Percentiles rank a stretch among this genome's conserved stretches.
These are phyloP conservation scores for Paulownia fortunei DNA, from an alignment of 257 asterid species.

Conservation along the genomic window DNA sequence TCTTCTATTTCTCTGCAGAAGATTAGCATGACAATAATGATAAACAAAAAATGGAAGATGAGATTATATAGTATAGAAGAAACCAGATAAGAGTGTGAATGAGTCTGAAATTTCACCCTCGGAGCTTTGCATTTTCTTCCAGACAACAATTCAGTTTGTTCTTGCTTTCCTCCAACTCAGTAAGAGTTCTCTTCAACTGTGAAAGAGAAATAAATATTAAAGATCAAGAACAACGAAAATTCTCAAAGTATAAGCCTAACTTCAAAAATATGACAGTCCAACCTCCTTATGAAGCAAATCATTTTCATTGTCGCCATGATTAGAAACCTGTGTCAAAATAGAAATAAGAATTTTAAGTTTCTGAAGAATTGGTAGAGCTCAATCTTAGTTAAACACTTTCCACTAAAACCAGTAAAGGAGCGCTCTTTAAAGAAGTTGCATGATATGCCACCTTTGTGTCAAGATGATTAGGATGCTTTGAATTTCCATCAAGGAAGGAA, in stretches of 20 bases:
- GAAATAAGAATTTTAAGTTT: slow-evolving; percentile 28
- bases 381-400: neutral
- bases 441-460: slow-evolving; percentile 43
- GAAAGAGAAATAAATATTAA: slow-evolving; percentile 24
- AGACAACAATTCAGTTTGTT: slow-evolving; percentile 59
- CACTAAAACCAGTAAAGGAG: slow-evolving; percentile 20
- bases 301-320: slow-evolving; percentile 40
- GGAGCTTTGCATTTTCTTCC: slow-evolving; percentile 76
- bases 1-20: slow-evolving; percentile 70
- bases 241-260: slow-evolving; percentile 3
- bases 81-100: slow-evolving; percentile 17
- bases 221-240: slow-evolving; percentile 20
- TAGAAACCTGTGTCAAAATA: slow-evolving; percentile 52
- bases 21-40: slow-evolving; percentile 25
- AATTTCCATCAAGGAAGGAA: slow-evolving; percentile 63
- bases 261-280: slow-evolving; percentile 31
- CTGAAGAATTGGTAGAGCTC: slow-evolving; percentile 20
- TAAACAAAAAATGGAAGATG: slow-evolving; percentile 8
- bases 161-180: slow-evolving; percentile 73
- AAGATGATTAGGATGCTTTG: slow-evolving; percentile 52
- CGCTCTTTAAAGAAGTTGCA: slow-evolving; percentile 39
- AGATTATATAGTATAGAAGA: slow-evolving; percentile 13
- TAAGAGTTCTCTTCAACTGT: slow-evolving; percentile 70
- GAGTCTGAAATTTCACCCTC: slow-evolving; percentile 48
- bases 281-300: slow-evolving; percentile 68